Percentiles rank a stretch among this genome's conserved stretches.
phyloP scores from a whole-genome alignment of 495 filamentous ascomycete genomes.

The Darksidea phi region DNA sequence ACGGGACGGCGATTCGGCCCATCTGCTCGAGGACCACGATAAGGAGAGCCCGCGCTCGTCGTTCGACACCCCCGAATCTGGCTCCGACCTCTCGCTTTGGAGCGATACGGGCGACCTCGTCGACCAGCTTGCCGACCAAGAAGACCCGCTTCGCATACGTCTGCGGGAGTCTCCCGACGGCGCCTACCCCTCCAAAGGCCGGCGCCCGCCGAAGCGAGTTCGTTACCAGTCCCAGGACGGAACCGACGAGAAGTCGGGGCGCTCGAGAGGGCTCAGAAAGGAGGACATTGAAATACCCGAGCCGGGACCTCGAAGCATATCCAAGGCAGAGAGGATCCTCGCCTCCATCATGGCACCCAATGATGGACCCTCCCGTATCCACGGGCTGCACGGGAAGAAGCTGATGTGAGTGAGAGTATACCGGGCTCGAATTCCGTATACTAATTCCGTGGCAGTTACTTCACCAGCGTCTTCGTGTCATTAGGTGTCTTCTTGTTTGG shows the following conservation, averaged over 20 bases:
- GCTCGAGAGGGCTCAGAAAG: conserved; percentile 59
- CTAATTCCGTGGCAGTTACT: conserved; percentile 62
- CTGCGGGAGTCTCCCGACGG: conserved; percentile 63
- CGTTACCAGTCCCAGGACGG: conserved; percentile 48
- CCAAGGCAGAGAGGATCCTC: conserved; percentile 64
- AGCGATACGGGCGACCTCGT: conserved; percentile 91
- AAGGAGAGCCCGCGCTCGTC: conserved; percentile 50
- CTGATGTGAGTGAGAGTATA: conserved; percentile 66
- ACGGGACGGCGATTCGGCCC: conserved; percentile 42
- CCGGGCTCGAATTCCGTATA: conserved; percentile 5
- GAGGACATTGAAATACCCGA: conserved; percentile 81
- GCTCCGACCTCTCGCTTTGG: conserved; percentile 78
- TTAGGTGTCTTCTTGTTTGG: conserved; percentile 97
- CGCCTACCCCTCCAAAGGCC: conserved; percentile 45
- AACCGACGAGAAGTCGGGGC: conserved; percentile 36
- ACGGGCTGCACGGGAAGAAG: conserved; percentile 93
- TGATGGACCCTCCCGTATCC: conserved; percentile 63
- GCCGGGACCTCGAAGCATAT: conserved; percentile 60
- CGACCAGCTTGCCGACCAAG: conserved; percentile 78
- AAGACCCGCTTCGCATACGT: conserved; percentile 71
- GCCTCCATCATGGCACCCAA: conserved; percentile 81
- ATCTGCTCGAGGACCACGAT: conserved; percentile 49
- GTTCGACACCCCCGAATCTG: conserved; percentile 56
- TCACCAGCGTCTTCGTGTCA: conserved; percentile 97
- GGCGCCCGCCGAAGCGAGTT: conserved; percentile 51